Evolutionary conservation across 2,329 filamentous ascomycete species (phyloP), one percentile per base, ranked within the genome.

Genomic region (Phaeophleospora eucalypticola): DNA sequence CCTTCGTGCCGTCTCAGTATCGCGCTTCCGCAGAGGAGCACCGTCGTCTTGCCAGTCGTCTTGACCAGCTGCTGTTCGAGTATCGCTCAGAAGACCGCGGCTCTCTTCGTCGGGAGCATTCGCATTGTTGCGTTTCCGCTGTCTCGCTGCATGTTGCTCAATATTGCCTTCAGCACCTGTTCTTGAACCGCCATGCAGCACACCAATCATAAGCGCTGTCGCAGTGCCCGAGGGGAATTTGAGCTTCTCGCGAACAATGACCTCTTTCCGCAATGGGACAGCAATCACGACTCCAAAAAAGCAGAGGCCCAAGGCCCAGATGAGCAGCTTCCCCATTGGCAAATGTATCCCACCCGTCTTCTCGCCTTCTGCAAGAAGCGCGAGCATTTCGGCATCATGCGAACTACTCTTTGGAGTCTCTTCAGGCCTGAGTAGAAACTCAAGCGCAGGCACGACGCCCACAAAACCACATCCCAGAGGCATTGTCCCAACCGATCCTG

Each of bases 261-360:
- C 90, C 70, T 98, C 89, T 46, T 83, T 86, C 38, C 93, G 79
- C 45, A 97, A 65, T 1, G 93, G 93, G 12, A 98, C 91, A 0
- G 90, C 93, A 71, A 98, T 97, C 1, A 97, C 84, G 1, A 97
- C 93, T 0, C 93, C 93, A 64, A 98, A 98, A 62, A 97, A 91
- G 65, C 90, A 96, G 14, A 98, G 80, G 0, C 93, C 93, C 44
- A 98, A 67, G 19, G 89, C 87, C 93, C 93, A 98, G 6, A 96
- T 67, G 4, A 95, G 82, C 54, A 96, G 71, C 65, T 89, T 89
- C 73, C 82, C 81, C 32, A 87, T 76, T 29, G 82, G 56, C 32
- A 68, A 43, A 9, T 58, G 49, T 36, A 68, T 48, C 2, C 65
- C 64, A 39, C 56, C 57, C 10, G 36, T 46, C 38, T 58, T 48